phyloP scores from a whole-genome alignment of 2,329 filamentous ascomycete species.

The Pseudogymnoascus sp. region DNA sequence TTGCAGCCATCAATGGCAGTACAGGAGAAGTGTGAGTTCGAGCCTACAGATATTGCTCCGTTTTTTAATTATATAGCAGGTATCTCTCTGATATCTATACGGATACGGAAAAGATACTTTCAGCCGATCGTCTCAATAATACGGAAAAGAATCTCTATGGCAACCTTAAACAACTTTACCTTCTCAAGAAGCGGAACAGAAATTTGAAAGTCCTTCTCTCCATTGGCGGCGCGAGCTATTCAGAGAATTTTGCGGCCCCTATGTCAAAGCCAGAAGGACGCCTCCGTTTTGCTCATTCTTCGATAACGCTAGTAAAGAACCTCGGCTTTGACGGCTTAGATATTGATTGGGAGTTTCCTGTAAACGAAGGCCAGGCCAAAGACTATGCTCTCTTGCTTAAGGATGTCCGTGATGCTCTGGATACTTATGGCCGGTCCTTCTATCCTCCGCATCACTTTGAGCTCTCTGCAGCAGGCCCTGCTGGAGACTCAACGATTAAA shows the following conservation, averaged over 20 bases:
- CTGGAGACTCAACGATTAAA: constrained; percentile 38
- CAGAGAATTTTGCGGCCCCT: constrained; percentile 59
- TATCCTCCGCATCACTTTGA: constrained; percentile 41
- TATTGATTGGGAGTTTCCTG: constrained; percentile 22
- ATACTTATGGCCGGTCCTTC: constrained; percentile 36
- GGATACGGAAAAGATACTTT: constrained; percentile 64
- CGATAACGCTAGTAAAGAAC: constrained; percentile 17
- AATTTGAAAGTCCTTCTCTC: constrained; percentile 69
- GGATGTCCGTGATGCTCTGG: constrained; percentile 33
- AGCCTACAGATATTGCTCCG: neutral
- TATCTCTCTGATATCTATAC: constrained; percentile 47
- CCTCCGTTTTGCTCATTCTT: constrained; percentile 16
- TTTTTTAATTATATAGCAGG: neutral
- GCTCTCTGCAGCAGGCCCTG: constrained; percentile 43
- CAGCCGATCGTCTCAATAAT: constrained; percentile 59
- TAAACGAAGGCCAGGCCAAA: constrained; percentile 13
- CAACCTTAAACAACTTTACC: constrained; percentile 68
- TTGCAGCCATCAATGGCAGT: constrained; percentile 61
- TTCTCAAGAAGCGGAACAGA: constrained; percentile 68
- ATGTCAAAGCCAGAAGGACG: constrained; percentile 47
- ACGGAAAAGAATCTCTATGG: constrained; percentile 67
- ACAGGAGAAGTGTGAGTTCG: constrained; percentile 37
- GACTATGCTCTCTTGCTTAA: constrained; percentile 24
- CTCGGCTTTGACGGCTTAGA: constrained; percentile 21
- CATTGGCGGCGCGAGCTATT: constrained; percentile 83